phyloP scores from a whole-genome alignment of 148 eudicot genomes.

The Camellia japonica region DNA sequence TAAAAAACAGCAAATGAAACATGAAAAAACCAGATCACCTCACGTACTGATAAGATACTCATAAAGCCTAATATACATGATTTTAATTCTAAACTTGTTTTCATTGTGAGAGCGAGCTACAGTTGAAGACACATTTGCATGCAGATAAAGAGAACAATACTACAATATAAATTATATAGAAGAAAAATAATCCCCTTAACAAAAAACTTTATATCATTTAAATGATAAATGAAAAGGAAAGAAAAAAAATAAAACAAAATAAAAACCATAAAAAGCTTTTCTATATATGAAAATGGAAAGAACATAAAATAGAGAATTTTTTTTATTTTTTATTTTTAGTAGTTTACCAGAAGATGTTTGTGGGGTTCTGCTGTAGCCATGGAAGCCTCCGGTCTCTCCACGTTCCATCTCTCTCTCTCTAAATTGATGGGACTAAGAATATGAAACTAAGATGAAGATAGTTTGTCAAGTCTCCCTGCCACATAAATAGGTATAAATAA shows the following conservation, averaged over 20 bases:
- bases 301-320: neutral
- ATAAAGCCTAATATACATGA: no score
- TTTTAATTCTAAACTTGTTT: no score
- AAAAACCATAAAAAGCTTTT: neutral
- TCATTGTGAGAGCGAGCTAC: neutral
- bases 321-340: neutral
- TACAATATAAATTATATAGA: no score
- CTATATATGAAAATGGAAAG: neutral
- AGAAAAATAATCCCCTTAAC: neutral
- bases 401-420: conserved; percentile 30
- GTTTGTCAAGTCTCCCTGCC: neutral
- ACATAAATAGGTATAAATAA: no score
- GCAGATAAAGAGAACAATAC: neutral
- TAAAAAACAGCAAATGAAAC: no score
- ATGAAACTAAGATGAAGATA: conserved; percentile 1
- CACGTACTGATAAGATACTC: no score
- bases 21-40: neutral
- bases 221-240: neutral
- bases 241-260: neutral
- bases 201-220: no score
- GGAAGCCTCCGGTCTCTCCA: conserved; percentile 46
- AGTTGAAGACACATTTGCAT: conserved; percentile 16
- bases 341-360: conserved; percentile 32
- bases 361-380: conserved; percentile 49
- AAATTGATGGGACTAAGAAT: neutral